Evolutionary conservation across 768 basidiomycete species (phyloP), one percentile per base, ranked within the genome.

Genomic region (Suillus paluster): DNA sequence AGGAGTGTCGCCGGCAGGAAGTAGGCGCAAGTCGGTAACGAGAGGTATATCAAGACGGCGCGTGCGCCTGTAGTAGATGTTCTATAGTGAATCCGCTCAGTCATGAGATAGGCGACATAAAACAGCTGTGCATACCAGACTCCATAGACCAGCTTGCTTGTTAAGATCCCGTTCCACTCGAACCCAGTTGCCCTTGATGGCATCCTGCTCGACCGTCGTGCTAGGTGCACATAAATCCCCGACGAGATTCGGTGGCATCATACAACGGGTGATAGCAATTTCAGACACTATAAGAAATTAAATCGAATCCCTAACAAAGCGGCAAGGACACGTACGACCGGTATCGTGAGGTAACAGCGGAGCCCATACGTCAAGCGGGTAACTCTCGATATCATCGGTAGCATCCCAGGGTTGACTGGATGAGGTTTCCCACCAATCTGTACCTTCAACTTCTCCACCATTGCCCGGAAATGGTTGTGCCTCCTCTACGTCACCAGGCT

Each of bases 171-270:
- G 82, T 42, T 87, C 86, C 14, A 99, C 89, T 15, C 91, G 86
- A 2, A 97, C 94, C 97, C 97, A 99, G 67, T 89, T 92, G 0
- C 91, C 91, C 66, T 83, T 87, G 67, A 87, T 84, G 6, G 89
- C 87, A 70, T 95, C 91, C 53, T 89, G 75, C 70, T 92, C 90
- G 12, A 80, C 78, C 2, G 87, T 93, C 1, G 89, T 84, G 1
- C 80, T 72, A 0, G 95, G 95, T 0, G 76, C 75, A 71, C 95
- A 98, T 12, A 91, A 64, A 27, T 85, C 83, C 1, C 79, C 80
- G 17, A 81, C 78, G 42, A 87, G 73, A 3, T 73, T 77, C 3
- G 92, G 88, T 33, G 89, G 79, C 44, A 92, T 72, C 53, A 88
- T 75, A 68, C 95, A 97, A 21, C 82, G 78, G 1, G 81, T 81